Base-by-base conservation (phyloP, 2,329 filamentous ascomycete genomes). In the Verticillium nubilum region DNA sequence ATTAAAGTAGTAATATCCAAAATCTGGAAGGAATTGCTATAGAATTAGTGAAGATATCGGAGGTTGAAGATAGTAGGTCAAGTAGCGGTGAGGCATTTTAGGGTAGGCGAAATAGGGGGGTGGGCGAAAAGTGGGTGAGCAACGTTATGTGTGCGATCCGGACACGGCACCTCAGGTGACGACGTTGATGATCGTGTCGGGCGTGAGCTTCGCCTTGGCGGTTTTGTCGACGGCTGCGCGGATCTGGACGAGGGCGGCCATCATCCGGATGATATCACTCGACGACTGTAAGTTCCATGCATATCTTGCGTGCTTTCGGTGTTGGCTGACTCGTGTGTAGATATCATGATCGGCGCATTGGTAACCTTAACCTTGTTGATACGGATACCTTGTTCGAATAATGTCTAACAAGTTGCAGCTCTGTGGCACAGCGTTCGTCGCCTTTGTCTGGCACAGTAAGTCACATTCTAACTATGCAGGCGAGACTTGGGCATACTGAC, bases 271-370 rank as follows among this genome's bases (percentile, higher is more conserved):
- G 9, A 54, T 65, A 2, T 63, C 63, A 1, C 58, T 62, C 23
- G 63, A 65, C 50, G 63, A 66, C 29, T 62, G 64, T 66, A 33
- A 58, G 63, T 47, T 27, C 2, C n/a, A 5, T n/a, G 15, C 13
- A 29, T 27, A 17, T 13, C 5, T 31, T 29, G 15, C 19, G 23
- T 17, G n/a, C 15, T 28, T 15, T 17, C 10, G 25, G 4, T 10
- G 42, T 7, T 25, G n/a, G 26, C 54, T 56, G 54, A 56, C 54
- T 26, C 27, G 53, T 17, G 7, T 17, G 15, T 56, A 56, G 54
- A 56, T 19, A 15, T 56, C 19, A 56, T 56, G 54, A 47, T 56
- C 17, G 33, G 15, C 4, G 54, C 54, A 28, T 25, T 56, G 54
- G 54, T 56, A 56, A 25, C 13, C 17, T 19, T 7, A 52, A 31